Evolutionary conservation across 1,284 basidiomycete species (phyloP), one percentile per base, ranked within the genome.

Genomic region (Somion occarium): DNA sequence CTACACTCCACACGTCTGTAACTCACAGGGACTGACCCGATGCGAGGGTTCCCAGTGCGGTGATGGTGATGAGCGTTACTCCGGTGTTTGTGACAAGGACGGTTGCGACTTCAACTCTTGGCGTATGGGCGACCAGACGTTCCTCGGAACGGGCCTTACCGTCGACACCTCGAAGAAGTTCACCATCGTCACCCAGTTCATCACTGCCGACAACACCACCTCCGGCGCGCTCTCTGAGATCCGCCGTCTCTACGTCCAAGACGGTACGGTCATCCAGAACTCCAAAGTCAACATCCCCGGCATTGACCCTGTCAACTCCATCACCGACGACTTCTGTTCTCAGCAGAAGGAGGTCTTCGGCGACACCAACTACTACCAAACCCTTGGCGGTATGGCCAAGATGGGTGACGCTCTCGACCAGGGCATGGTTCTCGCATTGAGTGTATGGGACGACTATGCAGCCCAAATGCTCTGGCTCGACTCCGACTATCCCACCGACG

Each of bases 61-160:
- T 51, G 64, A 60, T 48, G 58, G 56, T 46, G 56, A 55, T 55
- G 53, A 63, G 52, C 64, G 71, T 24, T 70, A 72, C 62, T 62
- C 63, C 52, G 66, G 70, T 43, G 55, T 73, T 49, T 78, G 75
- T 63, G 74, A 77, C 66, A 69, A 70, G 58, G 75, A 75, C 56
- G 77, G 76, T n/a, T 78, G 76, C 64, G 75, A 78, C 61, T 79
- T 77, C 72, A 78, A 80, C 72, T 75, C 76, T 50, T 78, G 68
- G 69, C 76, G 78, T 57, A 74, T 77, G 71, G 79, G 78, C 46
- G 62, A 73, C 66, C 65, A 61, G 30, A 59, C 62, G 50, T 80
- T 79, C 74, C 73, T 73, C 67, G 78, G 79, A 50, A 66, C 69
- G 12, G 69, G 63, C 51, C 61, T 61, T 64, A 73, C 66, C 55